Base-by-base conservation (phyloP, 805 yeast species). In the Starmerella sirachaensis region DNA sequence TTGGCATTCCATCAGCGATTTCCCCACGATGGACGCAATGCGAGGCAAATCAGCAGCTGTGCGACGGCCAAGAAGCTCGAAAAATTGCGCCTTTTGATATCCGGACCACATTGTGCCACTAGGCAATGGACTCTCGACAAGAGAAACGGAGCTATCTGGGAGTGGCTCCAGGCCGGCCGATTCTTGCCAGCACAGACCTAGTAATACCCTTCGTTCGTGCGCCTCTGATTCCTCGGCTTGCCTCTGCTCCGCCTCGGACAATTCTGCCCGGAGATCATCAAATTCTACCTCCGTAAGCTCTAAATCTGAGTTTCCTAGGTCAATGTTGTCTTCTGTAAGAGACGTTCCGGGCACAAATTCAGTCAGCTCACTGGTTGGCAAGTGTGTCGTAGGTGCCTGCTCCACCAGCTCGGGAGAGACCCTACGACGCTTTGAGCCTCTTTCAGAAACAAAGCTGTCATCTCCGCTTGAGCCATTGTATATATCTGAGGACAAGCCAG, bases 11-110 rank as follows among this genome's bases (percentile, higher is more conserved):
- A 29, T 9, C 2, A 39, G 31, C 11, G 46, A 32, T 29, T 44
- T 48, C 11, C 42, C 43, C 8, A 48, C 16, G 5, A 25, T 12
- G 3, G 29, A 7, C 5, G 49, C 47, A n/a, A 48, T 48, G 11
- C 40, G 40, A 1, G 37, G 34, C 8, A 47, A 22, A 6, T 18
- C 33, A 2, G 29, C 20, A 4, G 30, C 25, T 5, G 41, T n/a
- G n/a, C 40, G 19, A 7, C 52, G 51, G 29, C 47, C 47, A 2
- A 48, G 13, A 8, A 48, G 35, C 13, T 33, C 46, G 6, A 41
- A 28, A 27, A 48, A 41, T 18, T 33, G 42, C 4, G 38, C 30
- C 31, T 48, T 48, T 18, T 48, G 45, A 11, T 17, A 19, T 9
- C 35, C 42, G 4, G 43, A 38, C 51, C 48, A 48, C 14, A 25